Evolutionary conservation across 192 early-diverging fungal species (phyloP).

Genomic region (Backusella sp.): DNA sequence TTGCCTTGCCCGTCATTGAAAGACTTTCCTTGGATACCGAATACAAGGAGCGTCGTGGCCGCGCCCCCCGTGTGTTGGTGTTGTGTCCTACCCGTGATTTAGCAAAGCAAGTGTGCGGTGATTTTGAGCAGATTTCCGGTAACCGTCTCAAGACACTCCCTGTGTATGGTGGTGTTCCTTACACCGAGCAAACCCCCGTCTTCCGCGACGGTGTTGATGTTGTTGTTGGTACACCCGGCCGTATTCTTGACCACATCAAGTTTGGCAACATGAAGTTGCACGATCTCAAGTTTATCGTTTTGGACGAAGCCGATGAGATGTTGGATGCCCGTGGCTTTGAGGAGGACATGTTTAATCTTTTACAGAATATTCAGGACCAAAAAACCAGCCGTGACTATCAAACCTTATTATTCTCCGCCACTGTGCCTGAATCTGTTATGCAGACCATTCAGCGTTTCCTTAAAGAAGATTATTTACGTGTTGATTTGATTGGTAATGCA

Average conservation of each 20-base stretch:
- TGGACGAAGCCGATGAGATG: conserved; percentile 89
- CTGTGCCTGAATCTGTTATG: conserved; percentile 78
- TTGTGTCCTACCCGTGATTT: conserved; percentile 83
- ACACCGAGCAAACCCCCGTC: conserved; percentile 80
- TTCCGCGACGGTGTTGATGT: conserved; percentile 75
- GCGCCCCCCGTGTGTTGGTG: conserved; percentile 53
- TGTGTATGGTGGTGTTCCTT: conserved; percentile 90
- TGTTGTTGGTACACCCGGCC: conserved; percentile 82
- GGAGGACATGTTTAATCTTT: conserved; percentile 79
- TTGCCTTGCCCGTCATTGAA: conserved; percentile 78
- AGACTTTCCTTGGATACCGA: conserved; percentile 43
- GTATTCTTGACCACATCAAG: conserved; percentile 81
- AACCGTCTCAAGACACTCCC: conserved; percentile 59
- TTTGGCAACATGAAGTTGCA: conserved; percentile 73
- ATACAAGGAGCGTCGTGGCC: conserved; percentile 36
- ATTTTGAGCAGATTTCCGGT: conserved; percentile 64
- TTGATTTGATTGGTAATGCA: conserved; percentile 83
- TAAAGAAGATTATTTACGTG: conserved; percentile 58
- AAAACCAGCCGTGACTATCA: conserved; percentile 60
- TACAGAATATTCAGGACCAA: conserved; percentile 75
- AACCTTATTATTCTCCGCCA: conserved; percentile 85
- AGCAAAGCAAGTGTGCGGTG: conserved; percentile 86
- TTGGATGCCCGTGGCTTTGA: conserved; percentile 79
- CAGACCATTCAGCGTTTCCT: conserved; percentile 64
- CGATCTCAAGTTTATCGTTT: conserved; percentile 58